Conservation (phyloP, 768 basidiomycete species). For the Mycena belliarum region DNA sequence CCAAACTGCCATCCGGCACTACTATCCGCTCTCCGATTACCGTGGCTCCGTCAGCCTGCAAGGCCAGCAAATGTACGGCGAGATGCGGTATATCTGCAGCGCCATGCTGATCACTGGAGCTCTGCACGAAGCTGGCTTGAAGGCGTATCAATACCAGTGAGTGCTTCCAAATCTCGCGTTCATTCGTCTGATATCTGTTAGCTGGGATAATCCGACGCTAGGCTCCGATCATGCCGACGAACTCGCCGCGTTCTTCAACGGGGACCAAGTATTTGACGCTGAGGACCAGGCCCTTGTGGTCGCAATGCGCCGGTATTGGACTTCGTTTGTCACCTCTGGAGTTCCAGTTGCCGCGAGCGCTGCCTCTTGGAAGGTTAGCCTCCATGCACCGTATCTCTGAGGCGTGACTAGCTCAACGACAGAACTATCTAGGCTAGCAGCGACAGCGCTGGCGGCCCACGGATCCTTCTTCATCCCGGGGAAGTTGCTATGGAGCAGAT, state of each 20-base stretch:
- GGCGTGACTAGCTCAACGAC: neutral
- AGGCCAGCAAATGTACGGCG: constrained; percentile 48
- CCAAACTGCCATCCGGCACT: constrained; percentile 27
- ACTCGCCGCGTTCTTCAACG: constrained; percentile 37
- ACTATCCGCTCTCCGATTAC: constrained; percentile 38
- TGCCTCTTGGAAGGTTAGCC: constrained; percentile 32
- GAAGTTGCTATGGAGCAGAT: constrained; percentile 28
- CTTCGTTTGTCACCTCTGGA: constrained; percentile 39
- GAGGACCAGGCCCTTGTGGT: constrained; percentile 34
- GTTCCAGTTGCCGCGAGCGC: constrained; percentile 27
- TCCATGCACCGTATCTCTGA: no score
- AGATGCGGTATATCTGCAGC: constrained; percentile 45
- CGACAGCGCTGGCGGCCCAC: constrained; percentile 26
- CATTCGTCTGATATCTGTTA: neutral
- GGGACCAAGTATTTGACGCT: constrained; percentile 27
- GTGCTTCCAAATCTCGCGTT: neutral
- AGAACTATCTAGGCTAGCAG: neutral
- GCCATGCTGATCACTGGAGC: constrained; percentile 37
- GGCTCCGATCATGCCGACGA: constrained; percentile 41
- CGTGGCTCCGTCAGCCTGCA: constrained; percentile 37
- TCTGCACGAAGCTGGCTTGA: constrained; percentile 19
- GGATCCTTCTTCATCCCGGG: constrained; percentile 33
- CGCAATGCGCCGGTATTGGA: constrained; percentile 42
- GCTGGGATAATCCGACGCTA: constrained; percentile 42
- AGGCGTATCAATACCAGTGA: constrained; percentile 40